Conservation (phyloP, 495 filamentous ascomycete genomes). For the Aspergillus campestris region DNA sequence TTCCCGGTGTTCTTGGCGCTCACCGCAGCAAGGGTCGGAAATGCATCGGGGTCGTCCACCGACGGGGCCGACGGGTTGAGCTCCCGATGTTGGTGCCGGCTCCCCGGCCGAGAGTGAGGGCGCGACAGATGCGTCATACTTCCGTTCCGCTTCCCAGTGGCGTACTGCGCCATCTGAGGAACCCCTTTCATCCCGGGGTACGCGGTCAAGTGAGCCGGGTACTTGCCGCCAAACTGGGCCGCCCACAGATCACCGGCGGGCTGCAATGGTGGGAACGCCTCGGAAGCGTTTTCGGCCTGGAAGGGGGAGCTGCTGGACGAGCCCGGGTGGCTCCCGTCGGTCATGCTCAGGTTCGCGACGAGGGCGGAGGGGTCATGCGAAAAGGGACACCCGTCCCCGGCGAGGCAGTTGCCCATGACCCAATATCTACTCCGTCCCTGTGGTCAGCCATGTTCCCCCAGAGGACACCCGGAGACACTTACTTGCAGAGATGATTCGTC, state of each 20-base stretch:
- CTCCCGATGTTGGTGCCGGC: conserved; percentile 70
- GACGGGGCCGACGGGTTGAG: conserved; percentile 60
- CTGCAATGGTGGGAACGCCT: conserved; percentile 80
- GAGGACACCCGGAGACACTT: conserved; percentile 31
- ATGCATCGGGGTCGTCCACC: conserved; percentile 91
- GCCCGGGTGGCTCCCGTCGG: conserved; percentile 40
- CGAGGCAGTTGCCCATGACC: conserved; percentile 93
- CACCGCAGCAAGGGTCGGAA: conserved; percentile 82
- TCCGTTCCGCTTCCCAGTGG: conserved; percentile 45
- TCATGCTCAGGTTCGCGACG: conserved; percentile 58
- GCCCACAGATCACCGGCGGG: conserved; percentile 50
- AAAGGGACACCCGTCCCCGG: conserved; percentile 91
- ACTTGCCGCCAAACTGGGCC: conserved; percentile 37
- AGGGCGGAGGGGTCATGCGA: conserved; percentile 88
- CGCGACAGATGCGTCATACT: conserved; percentile 38
- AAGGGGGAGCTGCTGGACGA: conserved; percentile 41
- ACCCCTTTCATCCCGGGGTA: conserved; percentile 17
- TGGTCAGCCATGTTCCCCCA: no score
- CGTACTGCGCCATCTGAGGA: conserved; percentile 21
- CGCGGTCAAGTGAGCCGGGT: conserved; percentile 26
- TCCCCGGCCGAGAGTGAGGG: conserved; percentile 76
- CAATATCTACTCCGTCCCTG: conserved; percentile 58
- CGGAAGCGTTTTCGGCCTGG: conserved; percentile 66
- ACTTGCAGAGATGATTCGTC: conserved; percentile 97
- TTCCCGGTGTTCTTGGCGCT: conserved; percentile 64